Evolutionary conservation across 2,329 filamentous ascomycete genomes (phyloP).

Genomic region (Cladosporium sp.): DNA sequence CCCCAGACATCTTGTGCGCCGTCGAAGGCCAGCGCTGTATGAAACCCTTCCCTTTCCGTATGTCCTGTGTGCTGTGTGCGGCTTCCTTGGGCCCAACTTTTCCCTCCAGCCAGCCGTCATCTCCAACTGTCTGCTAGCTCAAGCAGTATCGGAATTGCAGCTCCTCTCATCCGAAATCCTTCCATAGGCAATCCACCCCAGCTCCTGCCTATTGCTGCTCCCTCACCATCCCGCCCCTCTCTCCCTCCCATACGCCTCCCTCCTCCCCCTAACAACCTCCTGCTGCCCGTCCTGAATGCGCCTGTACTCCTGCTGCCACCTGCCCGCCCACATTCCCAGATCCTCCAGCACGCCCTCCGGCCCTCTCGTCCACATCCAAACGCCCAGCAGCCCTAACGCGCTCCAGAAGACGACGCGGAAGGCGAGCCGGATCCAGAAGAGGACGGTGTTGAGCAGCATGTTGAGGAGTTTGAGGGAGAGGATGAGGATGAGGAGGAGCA

Average conservation of each 20-base stretch:
- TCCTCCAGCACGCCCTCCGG: conserved; percentile 60
- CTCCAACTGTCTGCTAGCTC: too few relatives aligned
- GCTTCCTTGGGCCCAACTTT: not conserved
- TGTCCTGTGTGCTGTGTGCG: too few relatives aligned
- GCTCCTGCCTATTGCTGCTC: not conserved
- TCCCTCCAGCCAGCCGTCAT: not conserved
- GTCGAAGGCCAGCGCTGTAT: too few relatives aligned
- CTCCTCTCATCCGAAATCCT: not conserved
- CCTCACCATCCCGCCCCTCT: not conserved
- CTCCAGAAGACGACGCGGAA: conserved; percentile 61
- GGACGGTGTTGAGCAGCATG: conserved; percentile 63
- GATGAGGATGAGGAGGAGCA: conserved; percentile 57
- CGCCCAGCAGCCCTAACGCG: conserved; percentile 46
- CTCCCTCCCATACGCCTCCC: conserved; percentile 12
- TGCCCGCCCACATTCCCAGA: conserved; percentile 24
- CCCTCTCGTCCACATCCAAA: conserved; percentile 57
- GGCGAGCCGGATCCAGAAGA: conserved; percentile 69
- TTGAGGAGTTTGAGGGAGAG: conserved; percentile 59
- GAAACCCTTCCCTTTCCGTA: too few relatives aligned
- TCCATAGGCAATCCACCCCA: not conserved
- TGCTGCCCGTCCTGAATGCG: not conserved
- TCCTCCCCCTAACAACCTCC: conserved; percentile 16
- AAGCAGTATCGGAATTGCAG: too few relatives aligned
- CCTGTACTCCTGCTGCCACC: conserved; percentile 6
- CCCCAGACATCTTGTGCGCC: too few relatives aligned